Evolutionary conservation across 1,284 basidiomycete genomes (phyloP), one percentile per base, ranked within the genome.

Genomic region (Rhodotorula sp.): DNA sequence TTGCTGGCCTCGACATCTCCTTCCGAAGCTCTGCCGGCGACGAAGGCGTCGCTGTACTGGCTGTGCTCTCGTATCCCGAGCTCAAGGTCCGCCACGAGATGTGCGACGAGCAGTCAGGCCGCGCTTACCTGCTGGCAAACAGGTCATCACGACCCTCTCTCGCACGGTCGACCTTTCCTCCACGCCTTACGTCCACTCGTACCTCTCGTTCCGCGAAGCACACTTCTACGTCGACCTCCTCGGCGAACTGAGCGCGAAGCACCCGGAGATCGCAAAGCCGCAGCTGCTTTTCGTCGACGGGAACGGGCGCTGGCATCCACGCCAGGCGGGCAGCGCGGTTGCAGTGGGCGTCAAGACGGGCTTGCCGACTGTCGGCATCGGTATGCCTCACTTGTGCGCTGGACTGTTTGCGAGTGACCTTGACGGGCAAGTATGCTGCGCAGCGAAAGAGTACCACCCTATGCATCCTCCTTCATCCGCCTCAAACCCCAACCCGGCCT

Each of bases 271-370:
- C 46, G 66, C 14, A 59, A 66, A 21, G 12, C 80, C 80, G 41
- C 78, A 81, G 56, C 64, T 81, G 10, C 65, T 81, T 14, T 62
- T 81, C 17, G 77, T 80, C 2, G 80, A 81, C 46, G 80, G 80
- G 8, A 81, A 81, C 67, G 80, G 80, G 7, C 56, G 79, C 14
- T 67, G 79, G 59, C 80, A 81, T 59, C 74, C 74, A 5, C 71
- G 80, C 1, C 66, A 80, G 72, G 77, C 79, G 14, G 80, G 80
- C 4, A 74, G 78, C 14, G 80, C 79, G 7, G 77, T 75, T 9
- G 77, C 74, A 2, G 73, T 80, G 1, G 80, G 80, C 7, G 71
- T 80, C 7, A 61, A 76, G 53, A 73, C 77, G 2, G 77, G 74
- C 2, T 52, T 79, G 13, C 78, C 79, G 4, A 80, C 79, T 0